These are phyloP conservation scores for Penicillium arizonense DNA, from an alignment of 495 filamentous ascomycete species.

Conservation along the genomic window DNA sequence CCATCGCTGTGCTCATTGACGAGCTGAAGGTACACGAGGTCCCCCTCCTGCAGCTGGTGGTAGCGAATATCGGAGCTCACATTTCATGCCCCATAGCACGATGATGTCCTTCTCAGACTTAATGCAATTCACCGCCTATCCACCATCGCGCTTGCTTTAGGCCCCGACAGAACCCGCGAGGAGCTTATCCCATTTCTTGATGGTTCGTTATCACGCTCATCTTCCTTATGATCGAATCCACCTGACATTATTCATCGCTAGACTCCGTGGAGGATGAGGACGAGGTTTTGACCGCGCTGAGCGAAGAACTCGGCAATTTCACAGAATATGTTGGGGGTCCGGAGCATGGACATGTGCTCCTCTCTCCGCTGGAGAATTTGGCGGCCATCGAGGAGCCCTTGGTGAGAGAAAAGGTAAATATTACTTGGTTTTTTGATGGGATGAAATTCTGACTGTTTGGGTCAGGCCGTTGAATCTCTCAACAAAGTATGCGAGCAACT, in stretches of 20 bases:
- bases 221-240: constrained; percentile 3
- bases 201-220: constrained; percentile 55
- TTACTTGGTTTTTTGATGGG: constrained; percentile 12
- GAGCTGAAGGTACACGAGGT: constrained; percentile 80
- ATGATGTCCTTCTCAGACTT: constrained; percentile 94
- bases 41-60: constrained; percentile 8
- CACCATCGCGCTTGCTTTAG: constrained; percentile 94
- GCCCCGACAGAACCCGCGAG: constrained; percentile 91
- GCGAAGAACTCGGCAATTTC: constrained; percentile 92
- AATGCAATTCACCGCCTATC: constrained; percentile 98
- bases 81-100: constrained; percentile 61
- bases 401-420: constrained; percentile 86
- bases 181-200: constrained; percentile 98
- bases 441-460: constrained; percentile 14
- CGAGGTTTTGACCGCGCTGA: constrained; percentile 93
- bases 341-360: constrained; percentile 88
- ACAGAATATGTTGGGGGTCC: constrained; percentile 97
- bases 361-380: constrained; percentile 95
- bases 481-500: constrained; percentile 97
- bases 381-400: constrained; percentile 97
- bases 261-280: constrained; percentile 99
- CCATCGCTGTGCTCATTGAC: constrained; percentile 98
- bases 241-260: constrained; percentile 43
- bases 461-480: constrained; percentile 91
- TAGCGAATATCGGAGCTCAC: constrained; percentile 23